These are phyloP conservation scores for Tylopilus microsporus DNA, from an alignment of 1,284 basidiomycete genomes.

Conservation along the genomic window DNA sequence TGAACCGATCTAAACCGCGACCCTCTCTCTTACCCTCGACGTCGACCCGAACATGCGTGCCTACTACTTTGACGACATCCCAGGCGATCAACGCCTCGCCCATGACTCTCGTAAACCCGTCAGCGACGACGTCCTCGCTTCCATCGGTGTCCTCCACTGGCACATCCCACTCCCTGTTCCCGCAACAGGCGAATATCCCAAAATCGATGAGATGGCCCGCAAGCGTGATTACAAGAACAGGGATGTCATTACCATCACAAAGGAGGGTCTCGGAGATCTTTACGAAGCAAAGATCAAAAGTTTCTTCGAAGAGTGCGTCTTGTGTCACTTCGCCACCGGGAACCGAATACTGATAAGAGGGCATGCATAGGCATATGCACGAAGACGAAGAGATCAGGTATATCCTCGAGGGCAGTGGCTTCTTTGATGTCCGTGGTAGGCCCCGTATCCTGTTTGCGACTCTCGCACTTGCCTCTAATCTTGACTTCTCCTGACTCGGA, in stretches of 20 bases:
- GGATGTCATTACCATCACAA: slow-evolving; percentile 71
- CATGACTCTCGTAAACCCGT: slow-evolving; percentile 65
- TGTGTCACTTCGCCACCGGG: no score
- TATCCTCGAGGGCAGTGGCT: slow-evolving; percentile 75
- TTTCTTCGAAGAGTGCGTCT: slow-evolving; percentile 74
- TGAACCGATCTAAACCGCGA: not conserved
- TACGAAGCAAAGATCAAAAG: slow-evolving; percentile 76
- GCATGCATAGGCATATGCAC: slow-evolving; percentile 67
- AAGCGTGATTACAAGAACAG: slow-evolving; percentile 74
- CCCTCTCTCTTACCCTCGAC: not conserved
- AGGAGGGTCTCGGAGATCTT: slow-evolving; percentile 67
- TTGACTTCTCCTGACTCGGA: not conserved
- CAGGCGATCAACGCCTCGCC: slow-evolving; percentile 71
- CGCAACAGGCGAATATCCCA: slow-evolving; percentile 42
- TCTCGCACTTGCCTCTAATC: not conserved
- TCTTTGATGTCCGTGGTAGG: slow-evolving; percentile 78
- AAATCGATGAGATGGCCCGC: slow-evolving; percentile 57
- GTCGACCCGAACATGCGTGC: slow-evolving; percentile 53
- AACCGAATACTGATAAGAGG: slow-evolving; percentile 4
- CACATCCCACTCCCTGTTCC: slow-evolving; percentile 60
- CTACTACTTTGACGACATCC: slow-evolving; percentile 75
- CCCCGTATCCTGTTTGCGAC: not conserved
- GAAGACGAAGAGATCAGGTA: slow-evolving; percentile 91
- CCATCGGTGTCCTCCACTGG: slow-evolving; percentile 61
- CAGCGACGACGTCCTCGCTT: slow-evolving; percentile 42